Percentiles rank a stretch among this genome's conserved stretches.
Evolutionary conservation across 1,139 yeast genomes (phyloP).

Genomic region (Yamadazyma sp.): DNA sequence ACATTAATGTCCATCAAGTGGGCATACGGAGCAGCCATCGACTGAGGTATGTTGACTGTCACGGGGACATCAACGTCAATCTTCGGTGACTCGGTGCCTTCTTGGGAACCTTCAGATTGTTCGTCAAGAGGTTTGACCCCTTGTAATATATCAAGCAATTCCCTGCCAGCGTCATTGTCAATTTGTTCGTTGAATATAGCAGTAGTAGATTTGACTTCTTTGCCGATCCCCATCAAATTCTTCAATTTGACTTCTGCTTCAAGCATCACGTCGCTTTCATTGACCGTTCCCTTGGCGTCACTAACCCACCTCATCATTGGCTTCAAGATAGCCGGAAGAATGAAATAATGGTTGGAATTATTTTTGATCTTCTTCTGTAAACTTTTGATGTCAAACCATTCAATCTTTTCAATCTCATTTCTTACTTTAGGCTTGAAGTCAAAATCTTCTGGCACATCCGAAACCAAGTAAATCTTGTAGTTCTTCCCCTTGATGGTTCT

Average conservation of each 20-base stretch:
- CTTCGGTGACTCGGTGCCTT: conserved; percentile 1
- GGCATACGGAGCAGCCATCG: conserved; percentile 20
- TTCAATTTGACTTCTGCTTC: conserved; percentile 67
- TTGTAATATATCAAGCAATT: conserved; percentile 63
- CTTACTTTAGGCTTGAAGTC: conserved; percentile 78
- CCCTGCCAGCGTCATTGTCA: conserved; percentile 71
- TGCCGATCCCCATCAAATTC: conserved; percentile 54
- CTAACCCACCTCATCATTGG: conserved; percentile 60
- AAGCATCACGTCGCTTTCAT: conserved; percentile 55
- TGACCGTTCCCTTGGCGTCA: conserved; percentile 51
- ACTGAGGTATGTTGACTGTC: conserved; percentile 17
- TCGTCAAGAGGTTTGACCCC: conserved; percentile 30
- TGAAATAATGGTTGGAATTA: conserved; percentile 51
- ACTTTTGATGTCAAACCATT: conserved; percentile 45
- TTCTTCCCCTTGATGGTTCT: conserved; percentile 82
- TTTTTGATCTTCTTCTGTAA: conserved; percentile 37
- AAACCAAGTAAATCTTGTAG: conserved; percentile 77
- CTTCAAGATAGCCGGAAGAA: conserved; percentile 60
- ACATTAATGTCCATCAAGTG: conserved; percentile 16
- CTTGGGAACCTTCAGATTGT: conserved; percentile 7
- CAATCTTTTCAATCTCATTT: conserved; percentile 71
- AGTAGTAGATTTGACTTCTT: conserved; percentile 16
- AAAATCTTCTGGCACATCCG: conserved; percentile 76
- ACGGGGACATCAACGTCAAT: conserved; percentile 4
- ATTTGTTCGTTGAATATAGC: conserved; percentile 15